Evolutionary conservation across 176 grass and related monocot species (phyloP), one percentile per base, ranked within the genome.

Genomic region (Poa annua): DNA sequence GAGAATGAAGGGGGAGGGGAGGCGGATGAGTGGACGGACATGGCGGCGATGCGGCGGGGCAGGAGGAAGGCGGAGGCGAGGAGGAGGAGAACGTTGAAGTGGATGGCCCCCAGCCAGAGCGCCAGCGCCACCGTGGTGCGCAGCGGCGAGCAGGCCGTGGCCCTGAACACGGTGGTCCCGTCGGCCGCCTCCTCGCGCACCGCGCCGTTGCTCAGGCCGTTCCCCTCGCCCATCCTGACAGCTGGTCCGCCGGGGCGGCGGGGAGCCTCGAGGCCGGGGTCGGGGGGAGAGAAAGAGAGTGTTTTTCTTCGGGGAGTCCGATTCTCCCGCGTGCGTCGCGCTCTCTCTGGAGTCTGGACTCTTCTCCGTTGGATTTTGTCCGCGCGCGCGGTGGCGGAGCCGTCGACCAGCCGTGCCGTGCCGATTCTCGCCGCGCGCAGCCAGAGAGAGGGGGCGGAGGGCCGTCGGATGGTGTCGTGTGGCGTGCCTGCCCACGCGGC

Each of bases 71-170:
- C 76, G 66, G 86, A 86, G 45, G 76, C 73, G 39, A 98, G 77
- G 59, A 93, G 60, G 41, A 98, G 85, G 78, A 88, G 86, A 53
- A 85, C 91, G 85, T 93, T 92, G 85, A 95, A 80, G 89, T 98
- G 91, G 91, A 98, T 93, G 80, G 60, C 68, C 29, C 96, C 96
- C 11, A 98, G 91, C 96, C 96, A 98, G 52, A 98, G 75, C 79
- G 91, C 89, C 39, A 98, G 92, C 59, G 92, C 92, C 32, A 83
- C 12, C 41, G 80, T 88, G 79, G 91, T 98, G 15, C 66, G 82
- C 54, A 93, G 25, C 65, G 38, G 82, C 84, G 96, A 80, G 86
- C 88, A 92, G 1, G 90, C 85, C 75, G 85, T 91, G 42, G 89
- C 85, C 74, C 33, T 57, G 90, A 93, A 85, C 81, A 91, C 90